Evolutionary conservation across 805 yeast species (phyloP).

Genomic region (Sugiyamaella americana): DNA sequence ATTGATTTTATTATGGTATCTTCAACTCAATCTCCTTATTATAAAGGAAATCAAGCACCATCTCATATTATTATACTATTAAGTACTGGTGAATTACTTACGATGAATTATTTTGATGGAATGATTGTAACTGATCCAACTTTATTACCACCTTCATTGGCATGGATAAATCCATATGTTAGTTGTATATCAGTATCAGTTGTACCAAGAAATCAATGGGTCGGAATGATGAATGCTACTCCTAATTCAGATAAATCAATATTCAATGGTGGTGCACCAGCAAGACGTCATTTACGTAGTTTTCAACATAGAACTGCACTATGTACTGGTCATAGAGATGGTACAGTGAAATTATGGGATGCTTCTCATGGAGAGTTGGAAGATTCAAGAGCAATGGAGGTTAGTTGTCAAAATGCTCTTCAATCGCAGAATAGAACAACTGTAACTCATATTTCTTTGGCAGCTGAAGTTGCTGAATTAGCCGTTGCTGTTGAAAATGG

Average conservation of each 20-base stretch:
- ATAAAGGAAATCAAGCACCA: slow-evolving; percentile 77
- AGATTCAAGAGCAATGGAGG: slow-evolving; percentile 53
- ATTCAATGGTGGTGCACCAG: slow-evolving; percentile 77
- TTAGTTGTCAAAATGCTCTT: slow-evolving; percentile 47
- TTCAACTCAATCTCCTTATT: slow-evolving; percentile 58
- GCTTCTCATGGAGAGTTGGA: slow-evolving; percentile 69
- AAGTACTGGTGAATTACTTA: slow-evolving; percentile 59
- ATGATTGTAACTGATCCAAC: slow-evolving; percentile 45
- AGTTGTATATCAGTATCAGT: slow-evolving; percentile 49
- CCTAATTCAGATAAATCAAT: slow-evolving; percentile 39
- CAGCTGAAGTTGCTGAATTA: slow-evolving; percentile 70
- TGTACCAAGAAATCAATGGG: slow-evolving; percentile 65
- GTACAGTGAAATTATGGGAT: slow-evolving; percentile 75
- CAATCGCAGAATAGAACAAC: slow-evolving; percentile 38
- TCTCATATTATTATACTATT: slow-evolving; percentile 51
- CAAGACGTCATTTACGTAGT: slow-evolving; percentile 42
- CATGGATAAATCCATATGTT: slow-evolving; percentile 71
- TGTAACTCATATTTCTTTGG: slow-evolving; percentile 60
- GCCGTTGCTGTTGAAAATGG: slow-evolving; percentile 64
- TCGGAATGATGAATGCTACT: slow-evolving; percentile 59
- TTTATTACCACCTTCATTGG: slow-evolving; percentile 72
- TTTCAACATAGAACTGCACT: slow-evolving; percentile 51
- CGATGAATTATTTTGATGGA: slow-evolving; percentile 55
- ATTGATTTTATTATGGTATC: slow-evolving; percentile 50
- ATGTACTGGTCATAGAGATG: slow-evolving; percentile 79